Base-by-base conservation (phyloP, 1,139 yeast genomes). In the Magnusiomyces ingens region DNA sequence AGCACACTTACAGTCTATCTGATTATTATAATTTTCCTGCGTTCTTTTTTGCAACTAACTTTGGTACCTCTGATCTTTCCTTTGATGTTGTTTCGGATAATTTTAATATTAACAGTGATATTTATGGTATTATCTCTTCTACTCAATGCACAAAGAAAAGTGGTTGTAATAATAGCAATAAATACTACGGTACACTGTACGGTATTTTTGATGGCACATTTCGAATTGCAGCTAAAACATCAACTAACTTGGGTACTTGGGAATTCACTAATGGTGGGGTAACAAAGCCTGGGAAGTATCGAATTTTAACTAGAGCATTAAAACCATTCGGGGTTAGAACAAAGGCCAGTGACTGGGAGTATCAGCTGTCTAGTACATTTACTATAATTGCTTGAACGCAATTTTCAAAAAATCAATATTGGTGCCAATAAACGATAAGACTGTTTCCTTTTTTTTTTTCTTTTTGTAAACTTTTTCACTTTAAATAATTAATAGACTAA, bases 221-320 rank as follows among this genome's bases (percentile, higher is more conserved):
- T 37, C 48, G 45, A 10, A n/a, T 48, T 41, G 18, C 19, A 13
- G 17, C 40, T 18, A 29, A 15, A 48, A 11, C 6, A 2, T 4
- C 12, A 18, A 8, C 35, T 43, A 22, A 38, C 32, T 13, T 48
- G 32, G 32, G 32, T 26, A 26, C 32, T 26, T 26, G 32, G 32
- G 32, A 42, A n/a, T 46, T 50, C 36, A 44, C 53, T 11, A 38
- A 46, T 22, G 47, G 48, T n/a, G 17, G 47, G 17, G 22, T 12
- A 3, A 36, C 52, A 2, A 38, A 41, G 1, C 41, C 54, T 11
- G 57, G 57, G 3, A 46, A 11, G 10, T 55, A 55, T 38, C 45
- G 40, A 21, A 18, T 55, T 6, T 38, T 55, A 44, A 41, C 48
- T 4, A 35, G 55, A 26, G 52, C 57, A 4, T 38, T 55, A 11